These are phyloP conservation scores for Phialemonium atrogriseum DNA, from an alignment of 2,329 filamentous ascomycete genomes.

Conservation along the genomic window DNA sequence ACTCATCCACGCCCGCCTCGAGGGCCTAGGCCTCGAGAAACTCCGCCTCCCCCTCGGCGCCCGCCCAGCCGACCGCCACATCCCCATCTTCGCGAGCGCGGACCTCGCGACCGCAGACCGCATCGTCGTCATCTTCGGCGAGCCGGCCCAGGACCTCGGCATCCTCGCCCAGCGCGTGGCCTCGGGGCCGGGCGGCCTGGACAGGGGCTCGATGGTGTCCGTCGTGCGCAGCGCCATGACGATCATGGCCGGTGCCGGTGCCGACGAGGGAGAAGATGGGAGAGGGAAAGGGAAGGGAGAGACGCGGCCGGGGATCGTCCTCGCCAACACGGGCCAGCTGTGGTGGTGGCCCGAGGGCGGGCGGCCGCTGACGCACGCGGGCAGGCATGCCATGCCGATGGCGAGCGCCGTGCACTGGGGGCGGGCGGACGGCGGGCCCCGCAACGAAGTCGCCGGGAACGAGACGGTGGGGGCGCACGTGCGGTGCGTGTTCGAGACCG, in stretches of 20 bases:
- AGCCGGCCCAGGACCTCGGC: slow-evolving; percentile 63
- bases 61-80: slow-evolving; percentile 40
- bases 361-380: slow-evolving; percentile 48
- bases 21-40: slow-evolving; percentile 48
- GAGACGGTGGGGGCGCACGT: slow-evolving; percentile 52
- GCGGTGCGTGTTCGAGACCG: slow-evolving; percentile 53
- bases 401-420: slow-evolving; percentile 53
- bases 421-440: slow-evolving; percentile 37
- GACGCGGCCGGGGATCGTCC: slow-evolving; percentile 61
- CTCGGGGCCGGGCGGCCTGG: slow-evolving; percentile 55
- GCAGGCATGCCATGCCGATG: slow-evolving; percentile 52
- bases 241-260: slow-evolving; percentile 20
- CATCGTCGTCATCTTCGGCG: slow-evolving; percentile 67
- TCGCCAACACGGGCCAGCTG: slow-evolving; percentile 72
- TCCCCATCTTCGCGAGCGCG: slow-evolving; percentile 56
- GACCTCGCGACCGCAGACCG: slow-evolving; percentile 49
- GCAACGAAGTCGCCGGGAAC: slow-evolving; percentile 59
- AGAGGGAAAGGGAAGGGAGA: no score
- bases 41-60: slow-evolving; percentile 52
- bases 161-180: slow-evolving; percentile 63
- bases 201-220: slow-evolving; percentile 61
- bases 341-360: slow-evolving; percentile 63
- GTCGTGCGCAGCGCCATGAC: slow-evolving; percentile 45
- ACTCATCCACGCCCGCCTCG: slow-evolving; percentile 55
- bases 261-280: no score